Conservation (phyloP, 148 eudicot genomes). For the Fagopyrum homotropicum region DNA sequence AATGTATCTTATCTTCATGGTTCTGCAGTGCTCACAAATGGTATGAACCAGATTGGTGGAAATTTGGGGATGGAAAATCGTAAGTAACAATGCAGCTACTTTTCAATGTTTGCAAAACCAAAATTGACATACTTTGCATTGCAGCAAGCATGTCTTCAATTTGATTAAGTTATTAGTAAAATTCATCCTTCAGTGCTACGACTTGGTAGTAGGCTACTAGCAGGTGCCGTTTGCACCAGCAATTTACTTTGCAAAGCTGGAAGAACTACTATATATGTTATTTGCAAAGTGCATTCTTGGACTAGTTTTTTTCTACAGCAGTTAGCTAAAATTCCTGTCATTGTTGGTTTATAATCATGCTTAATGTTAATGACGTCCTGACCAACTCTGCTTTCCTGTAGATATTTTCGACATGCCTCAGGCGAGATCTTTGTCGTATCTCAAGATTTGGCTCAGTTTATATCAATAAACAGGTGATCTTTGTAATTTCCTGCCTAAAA, state of each 20-base stretch:
- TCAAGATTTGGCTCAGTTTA: constrained; percentile 73
- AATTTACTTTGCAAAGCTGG: background rate
- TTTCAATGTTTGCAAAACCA: background rate
- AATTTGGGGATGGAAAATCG: constrained; percentile 87
- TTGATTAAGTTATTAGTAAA: background rate
- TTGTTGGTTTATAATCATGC: background rate
- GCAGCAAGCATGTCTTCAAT: background rate
- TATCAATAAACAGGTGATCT: constrained; percentile 68
- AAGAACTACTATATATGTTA: background rate
- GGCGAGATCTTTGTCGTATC: constrained; percentile 80
- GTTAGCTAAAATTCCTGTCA: constrained; percentile 5
- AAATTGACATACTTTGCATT: background rate
- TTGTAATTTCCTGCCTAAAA: background rate
- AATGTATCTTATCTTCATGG: background rate
- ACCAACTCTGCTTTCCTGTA: constrained; percentile 19
- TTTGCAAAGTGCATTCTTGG: background rate
- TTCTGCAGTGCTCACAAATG: constrained; percentile 63
- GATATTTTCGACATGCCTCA: constrained; percentile 88
- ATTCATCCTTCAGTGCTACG: background rate
- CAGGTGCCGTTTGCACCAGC: background rate
- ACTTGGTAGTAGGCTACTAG: background rate
- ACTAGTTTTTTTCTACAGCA: background rate
- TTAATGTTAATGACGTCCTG: background rate
- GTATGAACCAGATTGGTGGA: constrained; percentile 99
- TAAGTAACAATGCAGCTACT: constrained; percentile 30